Conservation (phyloP, 139 green algal species). For the Tetraselmis chui region DNA sequence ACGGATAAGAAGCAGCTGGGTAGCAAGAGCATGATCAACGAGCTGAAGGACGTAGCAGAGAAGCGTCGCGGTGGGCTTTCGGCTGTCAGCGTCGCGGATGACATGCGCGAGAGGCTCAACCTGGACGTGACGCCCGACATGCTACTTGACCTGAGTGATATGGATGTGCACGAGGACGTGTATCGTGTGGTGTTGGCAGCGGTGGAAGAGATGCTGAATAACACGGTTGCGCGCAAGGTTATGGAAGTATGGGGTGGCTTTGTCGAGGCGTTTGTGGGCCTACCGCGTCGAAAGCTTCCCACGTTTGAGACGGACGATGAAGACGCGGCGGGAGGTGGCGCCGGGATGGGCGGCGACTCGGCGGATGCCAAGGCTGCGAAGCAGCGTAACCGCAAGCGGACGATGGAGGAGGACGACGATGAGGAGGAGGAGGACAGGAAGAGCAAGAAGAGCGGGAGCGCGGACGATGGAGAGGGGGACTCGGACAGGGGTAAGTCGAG, state of each 20-base stretch:
- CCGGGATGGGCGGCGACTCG: neutral
- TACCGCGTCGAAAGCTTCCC: slow-evolving; percentile 31
- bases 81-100: slow-evolving; percentile 24
- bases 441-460: neutral
- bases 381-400: neutral
- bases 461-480: neutral
- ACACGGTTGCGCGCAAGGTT: slow-evolving; percentile 31
- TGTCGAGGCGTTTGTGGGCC: slow-evolving; percentile 82
- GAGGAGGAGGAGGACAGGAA: slow-evolving; percentile 17
- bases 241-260: slow-evolving; percentile 70
- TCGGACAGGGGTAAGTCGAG: slow-evolving; percentile 1
- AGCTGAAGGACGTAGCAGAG: slow-evolving; percentile 86
- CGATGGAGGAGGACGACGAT: slow-evolving; percentile 21
- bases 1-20: slow-evolving; percentile 90
- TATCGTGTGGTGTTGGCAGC: slow-evolving; percentile 65
- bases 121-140: slow-evolving; percentile 59
- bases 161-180: slow-evolving; percentile 58
- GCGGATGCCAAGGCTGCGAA: slow-evolving; percentile 9
- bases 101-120: slow-evolving; percentile 24
- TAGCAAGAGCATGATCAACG: slow-evolving; percentile 76
- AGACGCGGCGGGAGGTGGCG: slow-evolving; percentile 13
- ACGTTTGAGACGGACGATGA: slow-evolving; percentile 8
- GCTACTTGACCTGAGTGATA: slow-evolving; percentile 48
- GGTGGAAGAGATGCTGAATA: slow-evolving; percentile 51
- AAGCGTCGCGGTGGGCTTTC: slow-evolving; percentile 32